These are phyloP conservation scores for Solanum aculeatissimum DNA, from an alignment of 305 asterid genomes.

Conservation along the genomic window DNA sequence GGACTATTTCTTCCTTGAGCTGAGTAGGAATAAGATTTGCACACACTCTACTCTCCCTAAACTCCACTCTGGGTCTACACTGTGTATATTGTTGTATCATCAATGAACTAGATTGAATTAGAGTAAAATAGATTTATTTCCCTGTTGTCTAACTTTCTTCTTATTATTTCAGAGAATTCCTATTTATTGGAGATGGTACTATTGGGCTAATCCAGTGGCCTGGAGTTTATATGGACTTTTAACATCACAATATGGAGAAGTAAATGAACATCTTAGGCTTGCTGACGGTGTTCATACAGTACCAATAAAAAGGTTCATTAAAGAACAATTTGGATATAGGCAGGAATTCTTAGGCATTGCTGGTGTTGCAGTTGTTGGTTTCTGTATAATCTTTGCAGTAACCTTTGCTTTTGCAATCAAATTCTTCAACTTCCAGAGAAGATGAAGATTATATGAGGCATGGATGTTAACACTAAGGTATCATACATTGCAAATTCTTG, in stretches of 20 bases:
- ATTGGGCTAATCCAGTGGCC: slow-evolving; percentile 75
- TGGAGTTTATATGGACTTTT: slow-evolving; percentile 77
- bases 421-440: slow-evolving; percentile 63
- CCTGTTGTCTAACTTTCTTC: background rate
- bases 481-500: background rate
- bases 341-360: slow-evolving; percentile 56
- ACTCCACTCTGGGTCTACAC: too few relatives aligned
- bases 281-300: slow-evolving; percentile 35
- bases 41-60: too few relatives aligned
- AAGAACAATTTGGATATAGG: slow-evolving; percentile 48
- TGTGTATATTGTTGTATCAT: too few relatives aligned
- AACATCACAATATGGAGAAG: slow-evolving; percentile 66
- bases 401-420: slow-evolving; percentile 58
- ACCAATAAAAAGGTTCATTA: slow-evolving; percentile 38
- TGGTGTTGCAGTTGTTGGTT: slow-evolving; percentile 35
- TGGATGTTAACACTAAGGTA: background rate
- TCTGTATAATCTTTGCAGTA: slow-evolving; percentile 44
- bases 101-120: background rate
- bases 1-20: too few relatives aligned
- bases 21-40: too few relatives aligned
- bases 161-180: slow-evolving; percentile 51
- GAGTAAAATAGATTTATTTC: background rate
- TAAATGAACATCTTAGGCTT: slow-evolving; percentile 25
- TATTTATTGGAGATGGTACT: slow-evolving; percentile 90
- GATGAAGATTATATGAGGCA: slow-evolving; percentile 15